Percentiles rank a stretch among this genome's conserved stretches.
These are phyloP conservation scores for Cutaneotrichosporon cutaneum DNA, from an alignment of 1,284 basidiomycete species.

Conservation along the genomic window DNA sequence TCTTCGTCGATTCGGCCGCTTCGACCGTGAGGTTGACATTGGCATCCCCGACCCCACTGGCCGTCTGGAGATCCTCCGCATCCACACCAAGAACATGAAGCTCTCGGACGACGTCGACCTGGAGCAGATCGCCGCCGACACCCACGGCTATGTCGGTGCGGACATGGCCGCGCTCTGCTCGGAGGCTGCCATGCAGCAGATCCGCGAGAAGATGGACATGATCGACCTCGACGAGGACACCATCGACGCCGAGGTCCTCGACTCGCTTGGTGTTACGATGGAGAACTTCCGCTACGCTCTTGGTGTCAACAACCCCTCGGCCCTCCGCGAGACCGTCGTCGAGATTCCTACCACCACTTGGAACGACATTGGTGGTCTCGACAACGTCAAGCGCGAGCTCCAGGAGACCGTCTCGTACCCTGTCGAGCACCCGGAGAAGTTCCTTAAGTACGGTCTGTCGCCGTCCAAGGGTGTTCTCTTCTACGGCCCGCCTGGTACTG, in stretches of 20 bases:
- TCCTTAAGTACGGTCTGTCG: conserved; percentile 99
- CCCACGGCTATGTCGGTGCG: conserved; percentile 98
- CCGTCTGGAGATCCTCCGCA: conserved; percentile 95
- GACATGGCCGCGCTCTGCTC: conserved; percentile 95
- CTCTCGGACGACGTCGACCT: conserved; percentile 96
- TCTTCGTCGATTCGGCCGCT: conserved; percentile 95
- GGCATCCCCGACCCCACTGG: conserved; percentile 98
- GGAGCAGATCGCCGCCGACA: conserved; percentile 98
- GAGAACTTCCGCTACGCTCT: conserved; percentile 98
- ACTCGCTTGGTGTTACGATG: conserved; percentile 94
- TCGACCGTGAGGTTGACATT: conserved; percentile 99
- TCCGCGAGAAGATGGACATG: conserved; percentile 96
- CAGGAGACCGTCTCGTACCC: conserved; percentile 99
- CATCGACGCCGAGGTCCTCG: conserved; percentile 94
- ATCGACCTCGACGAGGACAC: conserved; percentile 92
- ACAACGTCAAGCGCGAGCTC: conserved; percentile 98
- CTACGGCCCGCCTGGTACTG: conserved; percentile 92
- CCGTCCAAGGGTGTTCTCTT: conserved; percentile 96
- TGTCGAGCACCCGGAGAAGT: conserved; percentile 99
- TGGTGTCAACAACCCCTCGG: conserved; percentile 92
- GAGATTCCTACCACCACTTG: conserved; percentile 95
- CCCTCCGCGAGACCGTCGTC: conserved; percentile 92
- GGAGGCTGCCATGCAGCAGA: conserved; percentile 98
- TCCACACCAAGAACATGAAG: conserved; percentile 99
- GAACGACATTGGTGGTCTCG: conserved; percentile 99